These are phyloP conservation scores for Phascolomyces articulosus DNA, from an alignment of 371 early-diverging fungal genomes.

Conservation along the genomic window DNA sequence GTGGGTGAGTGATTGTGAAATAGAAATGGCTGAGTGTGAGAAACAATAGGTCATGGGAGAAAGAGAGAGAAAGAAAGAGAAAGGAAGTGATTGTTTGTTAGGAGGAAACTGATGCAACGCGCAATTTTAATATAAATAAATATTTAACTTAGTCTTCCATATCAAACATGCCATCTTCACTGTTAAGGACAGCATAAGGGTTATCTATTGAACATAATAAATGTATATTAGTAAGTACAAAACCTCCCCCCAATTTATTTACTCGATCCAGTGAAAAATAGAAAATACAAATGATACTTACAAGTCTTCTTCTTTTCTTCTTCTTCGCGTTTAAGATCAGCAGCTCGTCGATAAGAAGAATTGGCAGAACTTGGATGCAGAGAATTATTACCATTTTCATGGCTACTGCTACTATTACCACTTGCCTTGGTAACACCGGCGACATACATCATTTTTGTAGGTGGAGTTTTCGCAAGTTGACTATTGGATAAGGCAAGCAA, in stretches of 20 bases:
- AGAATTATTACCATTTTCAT: constrained; percentile 6
- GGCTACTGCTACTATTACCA: too few species aligned
- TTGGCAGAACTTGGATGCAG: constrained; percentile 20
- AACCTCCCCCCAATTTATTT: not conserved
- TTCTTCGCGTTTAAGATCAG: constrained; percentile 45
- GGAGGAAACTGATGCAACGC: too few species aligned
- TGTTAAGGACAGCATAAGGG: constrained; percentile 41
- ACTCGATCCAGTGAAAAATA: too few species aligned
- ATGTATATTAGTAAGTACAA: constrained; percentile 3
- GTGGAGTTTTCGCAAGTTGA: constrained; percentile 65
- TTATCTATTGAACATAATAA: constrained; percentile 30
- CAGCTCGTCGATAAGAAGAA: constrained; percentile 32
- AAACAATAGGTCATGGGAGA: too few species aligned
- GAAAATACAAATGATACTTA: constrained; percentile 21
- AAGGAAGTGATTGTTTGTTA: too few species aligned
- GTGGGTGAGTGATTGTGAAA: not conserved
- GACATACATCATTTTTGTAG: constrained; percentile 62
- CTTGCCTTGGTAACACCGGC: constrained; percentile 63
- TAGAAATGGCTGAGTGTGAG: not conserved
- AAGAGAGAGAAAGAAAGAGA: too few species aligned
- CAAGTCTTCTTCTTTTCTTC: constrained; percentile 49
- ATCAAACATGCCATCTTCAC: constrained; percentile 27
- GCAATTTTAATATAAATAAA: not conserved
- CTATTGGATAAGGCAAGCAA: constrained; percentile 69
- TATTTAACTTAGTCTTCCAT: constrained; percentile 22